Conservation (phyloP, 768 basidiomycete species). For the Cystofilobasidium bisporidii region DNA sequence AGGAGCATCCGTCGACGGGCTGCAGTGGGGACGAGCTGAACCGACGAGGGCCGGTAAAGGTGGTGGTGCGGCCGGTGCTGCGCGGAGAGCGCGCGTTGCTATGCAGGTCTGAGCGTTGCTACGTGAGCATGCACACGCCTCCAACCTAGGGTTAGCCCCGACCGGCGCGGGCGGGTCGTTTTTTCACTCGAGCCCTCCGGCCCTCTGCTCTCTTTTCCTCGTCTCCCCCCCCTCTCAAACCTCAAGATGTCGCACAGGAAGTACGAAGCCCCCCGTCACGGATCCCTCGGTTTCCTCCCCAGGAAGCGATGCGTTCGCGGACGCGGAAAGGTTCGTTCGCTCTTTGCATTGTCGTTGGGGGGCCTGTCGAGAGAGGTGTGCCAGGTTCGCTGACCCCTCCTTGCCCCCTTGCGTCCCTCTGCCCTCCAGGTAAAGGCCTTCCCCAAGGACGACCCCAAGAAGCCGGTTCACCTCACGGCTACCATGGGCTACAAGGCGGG, state of each 20-base stretch:
- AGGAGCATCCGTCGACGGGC: no score
- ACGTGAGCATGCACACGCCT: no score
- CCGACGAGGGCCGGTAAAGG: no score
- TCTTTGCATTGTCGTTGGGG: not conserved
- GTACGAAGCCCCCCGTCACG: constrained; percentile 98
- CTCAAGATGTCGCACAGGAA: constrained; percentile 36
- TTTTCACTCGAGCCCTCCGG: no score
- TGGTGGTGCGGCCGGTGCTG: no score
- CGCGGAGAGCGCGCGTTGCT: no score
- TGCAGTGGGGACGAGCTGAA: no score
- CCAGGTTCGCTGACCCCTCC: not conserved
- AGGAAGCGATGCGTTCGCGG: constrained; percentile 28
- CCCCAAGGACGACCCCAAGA: constrained; percentile 99
- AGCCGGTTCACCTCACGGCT: constrained; percentile 96
- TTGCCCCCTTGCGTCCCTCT: not conserved
- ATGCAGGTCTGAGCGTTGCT: no score
- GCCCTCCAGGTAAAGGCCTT: constrained; percentile 79
- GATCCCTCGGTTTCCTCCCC: constrained; percentile 61
- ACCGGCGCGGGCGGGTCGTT: no score
- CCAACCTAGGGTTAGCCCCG: no score
- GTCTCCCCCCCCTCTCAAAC: not conserved
- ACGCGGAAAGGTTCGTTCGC: constrained; percentile 27
- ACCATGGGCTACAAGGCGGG: constrained; percentile 99
- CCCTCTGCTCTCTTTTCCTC: not conserved
- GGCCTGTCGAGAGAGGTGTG: not conserved